phyloP scores from a whole-genome alignment of 2,329 filamentous ascomycete genomes.

The Trichothecium roseum region DNA sequence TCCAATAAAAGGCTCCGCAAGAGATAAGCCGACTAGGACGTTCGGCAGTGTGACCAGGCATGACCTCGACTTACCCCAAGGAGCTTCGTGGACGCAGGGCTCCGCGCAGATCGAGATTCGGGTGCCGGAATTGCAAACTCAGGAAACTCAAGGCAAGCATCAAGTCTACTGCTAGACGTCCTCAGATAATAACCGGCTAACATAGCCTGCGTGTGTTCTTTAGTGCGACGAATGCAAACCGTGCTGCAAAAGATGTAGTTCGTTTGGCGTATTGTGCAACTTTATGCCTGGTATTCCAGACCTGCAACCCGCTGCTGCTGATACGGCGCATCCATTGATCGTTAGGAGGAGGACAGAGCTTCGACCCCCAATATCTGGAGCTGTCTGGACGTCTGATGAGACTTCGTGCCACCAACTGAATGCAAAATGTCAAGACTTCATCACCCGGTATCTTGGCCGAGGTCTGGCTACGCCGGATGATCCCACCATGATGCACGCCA shows the following conservation, averaged over 20 bases:
- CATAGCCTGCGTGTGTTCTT: no score
- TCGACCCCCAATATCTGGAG: slow-evolving; percentile 14
- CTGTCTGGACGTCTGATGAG: slow-evolving; percentile 22
- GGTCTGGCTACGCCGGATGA: slow-evolving; percentile 26
- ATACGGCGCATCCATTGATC: slow-evolving; percentile 9
- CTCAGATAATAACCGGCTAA: no score
- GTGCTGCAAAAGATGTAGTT: slow-evolving; percentile 28
- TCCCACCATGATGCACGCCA: slow-evolving; percentile 23
- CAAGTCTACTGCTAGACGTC: no score
- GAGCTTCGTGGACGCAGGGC: background rate
- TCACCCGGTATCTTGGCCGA: slow-evolving; percentile 25
- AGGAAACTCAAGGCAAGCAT: slow-evolving; percentile 34
- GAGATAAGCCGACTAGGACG: no score
- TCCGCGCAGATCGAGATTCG: slow-evolving; percentile 27
- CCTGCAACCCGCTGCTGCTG: slow-evolving; percentile 21
- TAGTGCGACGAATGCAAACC: slow-evolving; percentile 38
- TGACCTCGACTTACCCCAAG: background rate
- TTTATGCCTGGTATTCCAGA: slow-evolving; percentile 23
- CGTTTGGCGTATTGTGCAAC: slow-evolving; percentile 35
- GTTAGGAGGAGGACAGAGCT: slow-evolving; percentile 9
- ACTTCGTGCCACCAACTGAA: slow-evolving; percentile 22
- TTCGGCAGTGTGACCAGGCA: slow-evolving; percentile 1
- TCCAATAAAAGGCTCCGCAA: no score
- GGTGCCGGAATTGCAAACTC: slow-evolving; percentile 41
- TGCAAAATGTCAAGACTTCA: slow-evolving; percentile 28